phyloP scores from a whole-genome alignment of 495 filamentous ascomycete genomes.

The Xanthoparmelia taractica region DNA sequence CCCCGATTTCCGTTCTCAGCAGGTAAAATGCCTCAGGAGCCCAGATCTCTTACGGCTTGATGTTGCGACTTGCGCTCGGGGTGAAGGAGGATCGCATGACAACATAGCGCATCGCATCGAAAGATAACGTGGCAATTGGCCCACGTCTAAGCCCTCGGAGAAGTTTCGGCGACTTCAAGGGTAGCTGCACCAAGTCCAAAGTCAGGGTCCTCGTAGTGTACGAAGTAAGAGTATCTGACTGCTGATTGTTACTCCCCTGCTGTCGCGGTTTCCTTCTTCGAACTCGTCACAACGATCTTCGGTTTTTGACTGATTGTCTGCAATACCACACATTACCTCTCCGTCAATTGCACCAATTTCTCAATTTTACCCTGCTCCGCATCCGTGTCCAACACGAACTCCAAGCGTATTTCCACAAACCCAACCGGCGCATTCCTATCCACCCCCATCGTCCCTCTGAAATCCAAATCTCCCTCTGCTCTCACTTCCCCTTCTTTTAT shows the following conservation, averaged over 20 bases:
- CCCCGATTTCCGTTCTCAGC: background rate
- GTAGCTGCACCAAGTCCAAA: background rate
- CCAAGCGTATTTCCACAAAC: slow-evolving; percentile 30
- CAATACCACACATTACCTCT: slow-evolving; percentile 35
- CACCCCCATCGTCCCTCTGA: slow-evolving; percentile 35
- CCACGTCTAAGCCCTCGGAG: background rate
- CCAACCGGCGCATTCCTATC: slow-evolving; percentile 32
- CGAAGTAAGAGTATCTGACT: background rate
- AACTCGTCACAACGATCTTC: background rate
- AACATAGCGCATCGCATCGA: slow-evolving; percentile 2
- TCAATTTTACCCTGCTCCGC: slow-evolving; percentile 31
- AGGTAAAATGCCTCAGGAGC: background rate
- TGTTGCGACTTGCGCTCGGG: background rate
- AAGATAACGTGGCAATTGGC: background rate
- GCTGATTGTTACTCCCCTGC: background rate
- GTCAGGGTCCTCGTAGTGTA: background rate
- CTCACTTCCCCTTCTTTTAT: slow-evolving; percentile 27
- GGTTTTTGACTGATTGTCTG: slow-evolving; percentile 34
- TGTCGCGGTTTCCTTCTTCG: background rate
- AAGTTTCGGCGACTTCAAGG: background rate
- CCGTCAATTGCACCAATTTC: slow-evolving; percentile 33
- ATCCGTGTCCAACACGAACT: slow-evolving; percentile 29
- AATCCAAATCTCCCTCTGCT: slow-evolving; percentile 36
- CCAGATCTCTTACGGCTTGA: background rate
- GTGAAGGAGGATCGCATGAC: background rate